Evolutionary conservation across 2,329 filamentous ascomycete genomes (phyloP).

Genomic region (Pseudogymnoascus sp.): DNA sequence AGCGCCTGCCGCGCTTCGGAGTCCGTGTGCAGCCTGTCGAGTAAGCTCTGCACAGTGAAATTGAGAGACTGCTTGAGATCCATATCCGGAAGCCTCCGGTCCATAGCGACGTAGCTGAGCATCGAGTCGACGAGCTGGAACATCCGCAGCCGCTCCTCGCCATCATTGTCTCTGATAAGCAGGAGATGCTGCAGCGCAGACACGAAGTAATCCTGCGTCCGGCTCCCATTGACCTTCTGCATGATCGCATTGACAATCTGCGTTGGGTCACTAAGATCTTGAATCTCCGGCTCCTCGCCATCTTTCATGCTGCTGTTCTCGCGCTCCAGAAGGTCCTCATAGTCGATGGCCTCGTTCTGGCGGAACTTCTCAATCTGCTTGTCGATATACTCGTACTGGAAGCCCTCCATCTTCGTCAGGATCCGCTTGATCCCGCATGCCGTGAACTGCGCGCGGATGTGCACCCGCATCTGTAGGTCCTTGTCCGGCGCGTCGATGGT

Average conservation of each 20-base stretch:
- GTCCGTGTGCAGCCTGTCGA: conserved; percentile 95
- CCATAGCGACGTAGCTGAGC: conserved; percentile 98
- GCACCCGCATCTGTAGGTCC: conserved; percentile 84
- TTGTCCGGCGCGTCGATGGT: conserved; percentile 83
- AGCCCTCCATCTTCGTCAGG: conserved; percentile 92
- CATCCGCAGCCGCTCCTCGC: conserved; percentile 86
- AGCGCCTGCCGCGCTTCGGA: conserved; percentile 86
- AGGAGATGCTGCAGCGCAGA: conserved; percentile 93
- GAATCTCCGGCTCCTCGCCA: conserved; percentile 74
- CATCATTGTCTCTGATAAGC: conserved; percentile 83
- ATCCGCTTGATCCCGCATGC: conserved; percentile 93
- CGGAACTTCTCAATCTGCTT: conserved; percentile 95
- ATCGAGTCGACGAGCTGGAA: conserved; percentile 98
- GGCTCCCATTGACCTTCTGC: conserved; percentile 71
- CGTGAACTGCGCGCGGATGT: conserved; percentile 92
- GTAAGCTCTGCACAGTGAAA: conserved; percentile 89
- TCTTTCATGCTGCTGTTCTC: conserved; percentile 90
- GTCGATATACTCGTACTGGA: conserved; percentile 97
- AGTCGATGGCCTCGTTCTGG: conserved; percentile 93
- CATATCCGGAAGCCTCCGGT: conserved; percentile 88
- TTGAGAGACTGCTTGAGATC: conserved; percentile 96
- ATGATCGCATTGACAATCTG: conserved; percentile 95
- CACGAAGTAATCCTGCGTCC: conserved; percentile 90
- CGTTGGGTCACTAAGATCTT: conserved; percentile 84
- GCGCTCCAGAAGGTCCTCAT: conserved; percentile 89